phyloP scores from a whole-genome alignment of 495 filamentous ascomycete genomes.

The Aspergillus heteromorphus region DNA sequence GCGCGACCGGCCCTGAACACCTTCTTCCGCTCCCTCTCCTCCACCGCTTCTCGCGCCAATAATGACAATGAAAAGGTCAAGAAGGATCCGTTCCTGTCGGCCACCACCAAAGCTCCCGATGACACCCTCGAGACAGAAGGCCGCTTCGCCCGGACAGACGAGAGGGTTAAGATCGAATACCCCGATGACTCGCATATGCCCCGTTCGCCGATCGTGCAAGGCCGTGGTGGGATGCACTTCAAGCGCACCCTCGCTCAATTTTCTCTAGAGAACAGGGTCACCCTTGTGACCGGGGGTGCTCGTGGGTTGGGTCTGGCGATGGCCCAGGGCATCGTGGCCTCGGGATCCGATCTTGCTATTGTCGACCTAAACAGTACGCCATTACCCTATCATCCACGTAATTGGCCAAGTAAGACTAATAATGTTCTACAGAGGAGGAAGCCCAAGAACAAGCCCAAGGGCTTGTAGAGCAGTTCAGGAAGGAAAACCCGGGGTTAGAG shows the following conservation, averaged over 20 bases:
- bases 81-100: constrained; percentile 24
- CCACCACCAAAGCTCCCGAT: constrained; percentile 29
- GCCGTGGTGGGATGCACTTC: constrained; percentile 64
- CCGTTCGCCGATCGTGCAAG: constrained; percentile 58
- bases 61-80: constrained; percentile 21
- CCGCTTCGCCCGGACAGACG: constrained; percentile 69
- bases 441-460: constrained; percentile 68
- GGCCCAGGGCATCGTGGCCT: constrained; percentile 80
- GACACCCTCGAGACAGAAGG: constrained; percentile 36
- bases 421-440: constrained; percentile 60
- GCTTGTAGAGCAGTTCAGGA: constrained; percentile 65
- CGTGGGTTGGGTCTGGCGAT: constrained; percentile 85
- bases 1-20: constrained; percentile 7
- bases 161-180: constrained; percentile 68
- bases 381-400: background rate
- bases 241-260: constrained; percentile 70
- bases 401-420: constrained; percentile 12
- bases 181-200: constrained; percentile 67
- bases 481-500: constrained; percentile 71
- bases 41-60: constrained; percentile 23
- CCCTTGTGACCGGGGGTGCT: constrained; percentile 79
- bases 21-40: constrained; percentile 27
- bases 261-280: constrained; percentile 72
- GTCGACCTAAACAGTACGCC: constrained; percentile 85
- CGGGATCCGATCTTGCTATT: constrained; percentile 84